Evolutionary conservation across 208 protist species (phyloP).

Genomic region (Acanthamoeba royreba): DNA sequence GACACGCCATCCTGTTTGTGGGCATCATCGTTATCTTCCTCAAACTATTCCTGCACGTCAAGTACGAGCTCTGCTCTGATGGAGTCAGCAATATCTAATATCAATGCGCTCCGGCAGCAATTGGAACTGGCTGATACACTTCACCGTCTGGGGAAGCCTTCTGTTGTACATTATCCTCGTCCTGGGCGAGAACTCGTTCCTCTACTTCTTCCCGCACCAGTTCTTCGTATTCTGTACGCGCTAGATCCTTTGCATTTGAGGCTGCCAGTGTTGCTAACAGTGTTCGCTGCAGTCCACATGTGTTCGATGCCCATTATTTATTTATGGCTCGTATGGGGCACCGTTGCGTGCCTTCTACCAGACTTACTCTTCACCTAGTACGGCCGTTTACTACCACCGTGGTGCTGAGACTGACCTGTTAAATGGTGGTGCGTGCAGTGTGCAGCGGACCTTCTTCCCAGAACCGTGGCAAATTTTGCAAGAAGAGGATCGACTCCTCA

Average conservation of each 20-base stretch:
- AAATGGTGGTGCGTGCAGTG: too few relatives aligned
- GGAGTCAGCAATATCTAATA: too few relatives aligned
- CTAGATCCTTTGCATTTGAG: not conserved
- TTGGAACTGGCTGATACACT: not conserved
- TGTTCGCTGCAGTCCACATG: constrained; percentile 9
- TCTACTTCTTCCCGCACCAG: not conserved
- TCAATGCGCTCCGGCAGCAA: too few relatives aligned
- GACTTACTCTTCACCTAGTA: not conserved
- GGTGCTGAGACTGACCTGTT: too few relatives aligned
- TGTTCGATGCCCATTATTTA: not conserved
- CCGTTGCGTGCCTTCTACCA: not conserved
- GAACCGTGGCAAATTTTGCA: constrained; percentile 31
- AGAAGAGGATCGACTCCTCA: not conserved
- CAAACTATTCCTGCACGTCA: not conserved
- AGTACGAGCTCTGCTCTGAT: too few relatives aligned
- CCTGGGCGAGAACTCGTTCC: not conserved
- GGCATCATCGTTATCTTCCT: constrained; percentile 8
- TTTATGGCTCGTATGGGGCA: not conserved
- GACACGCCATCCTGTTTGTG: not conserved
- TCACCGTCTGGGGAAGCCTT: not conserved
- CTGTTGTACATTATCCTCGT: not conserved
- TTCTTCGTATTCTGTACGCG: constrained; percentile 4
- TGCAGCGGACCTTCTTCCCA: not conserved
- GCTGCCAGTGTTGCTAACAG: not conserved
- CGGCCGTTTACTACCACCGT: not conserved